phyloP scores from a whole-genome alignment of 768 basidiomycete species.

The Mycena leptocephala region DNA sequence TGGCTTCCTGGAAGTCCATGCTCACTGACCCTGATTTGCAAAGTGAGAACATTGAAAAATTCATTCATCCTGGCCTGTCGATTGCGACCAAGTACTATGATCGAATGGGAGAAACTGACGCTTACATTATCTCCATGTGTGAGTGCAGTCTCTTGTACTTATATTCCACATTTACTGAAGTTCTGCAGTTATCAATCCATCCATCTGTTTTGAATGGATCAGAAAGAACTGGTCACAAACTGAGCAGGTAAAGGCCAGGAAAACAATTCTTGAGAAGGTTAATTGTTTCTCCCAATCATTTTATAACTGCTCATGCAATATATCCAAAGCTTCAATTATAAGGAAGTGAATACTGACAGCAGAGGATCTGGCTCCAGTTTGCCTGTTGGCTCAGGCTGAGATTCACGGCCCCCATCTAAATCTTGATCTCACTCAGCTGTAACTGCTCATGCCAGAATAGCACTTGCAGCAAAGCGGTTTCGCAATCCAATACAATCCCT shows the following conservation, averaged over 20 bases:
- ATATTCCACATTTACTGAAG: too few relatives aligned
- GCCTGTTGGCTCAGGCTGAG: background rate
- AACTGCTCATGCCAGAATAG: background rate
- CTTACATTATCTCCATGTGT: background rate
- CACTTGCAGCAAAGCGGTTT: background rate
- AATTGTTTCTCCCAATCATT: background rate
- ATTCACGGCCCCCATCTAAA: background rate
- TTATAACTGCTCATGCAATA: background rate
- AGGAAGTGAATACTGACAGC: background rate
- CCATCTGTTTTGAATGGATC: too few relatives aligned
- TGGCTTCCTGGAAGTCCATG: too few relatives aligned
- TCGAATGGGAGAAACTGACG: background rate
- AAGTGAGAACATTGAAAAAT: background rate
- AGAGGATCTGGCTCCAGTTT: background rate
- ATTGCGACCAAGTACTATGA: background rate
- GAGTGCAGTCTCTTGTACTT: too few relatives aligned
- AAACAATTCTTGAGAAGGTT: background rate
- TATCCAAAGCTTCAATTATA: constrained; percentile 2
- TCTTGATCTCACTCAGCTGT: constrained; percentile 1
- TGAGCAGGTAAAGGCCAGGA: background rate
- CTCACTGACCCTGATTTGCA: too few relatives aligned
- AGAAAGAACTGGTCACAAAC: background rate
- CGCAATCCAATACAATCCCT: background rate
- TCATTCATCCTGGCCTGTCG: background rate
- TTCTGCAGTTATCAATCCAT: background rate